Evolutionary conservation across 371 early-diverging fungal species (phyloP), one percentile per base, ranked within the genome.

Genomic region (Dinochytrium kinnereticum): DNA sequence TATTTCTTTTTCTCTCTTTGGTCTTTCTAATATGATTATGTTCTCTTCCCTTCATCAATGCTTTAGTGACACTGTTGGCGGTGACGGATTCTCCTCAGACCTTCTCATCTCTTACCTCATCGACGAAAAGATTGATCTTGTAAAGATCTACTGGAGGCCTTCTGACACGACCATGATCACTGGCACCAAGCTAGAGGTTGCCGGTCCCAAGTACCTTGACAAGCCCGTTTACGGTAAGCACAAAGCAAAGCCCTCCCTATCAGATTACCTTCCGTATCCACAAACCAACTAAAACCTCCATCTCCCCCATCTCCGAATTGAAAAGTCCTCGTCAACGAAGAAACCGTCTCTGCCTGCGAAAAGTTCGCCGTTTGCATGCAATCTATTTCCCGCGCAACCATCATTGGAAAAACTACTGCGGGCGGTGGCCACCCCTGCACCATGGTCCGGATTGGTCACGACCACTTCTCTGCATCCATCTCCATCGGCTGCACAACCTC

Each of bases 401-500:
- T 69, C 33, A 34, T 74, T 37, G 74, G 74, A 26, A n/a, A 53
- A 37, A 74, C 69, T 24, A 69, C 74, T 26, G 61, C 69, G 5
- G 74, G 74, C 1, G 74, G 59, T n/a, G 74, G 74, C 17, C 69
- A 74, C 64, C 74, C 74, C 31, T 69, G 68, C 64, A 19, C 28
- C 5, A 19, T 19, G 7, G 24, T 74, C 50, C 59, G 50, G 7
- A 36, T 51, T 61, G 55, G 55, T 26, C 39, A 59, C 69, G 49
- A 53, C 69, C 59, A 68, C 39, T 39, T 74, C 19, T 2, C 1
- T 33, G 69, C 69, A n/a, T 57, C 69, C 37, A 64, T 74, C 64
- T 69, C 69, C 7, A 69, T 74, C 69, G 74, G 74, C 24, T 28
- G 26, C 1, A 69, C 74, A 7, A 69, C 59, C 7, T 68, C 33